Evolutionary conservation across 768 basidiomycete species (phyloP).

Genomic region (Sistotremastrum suecicum): DNA sequence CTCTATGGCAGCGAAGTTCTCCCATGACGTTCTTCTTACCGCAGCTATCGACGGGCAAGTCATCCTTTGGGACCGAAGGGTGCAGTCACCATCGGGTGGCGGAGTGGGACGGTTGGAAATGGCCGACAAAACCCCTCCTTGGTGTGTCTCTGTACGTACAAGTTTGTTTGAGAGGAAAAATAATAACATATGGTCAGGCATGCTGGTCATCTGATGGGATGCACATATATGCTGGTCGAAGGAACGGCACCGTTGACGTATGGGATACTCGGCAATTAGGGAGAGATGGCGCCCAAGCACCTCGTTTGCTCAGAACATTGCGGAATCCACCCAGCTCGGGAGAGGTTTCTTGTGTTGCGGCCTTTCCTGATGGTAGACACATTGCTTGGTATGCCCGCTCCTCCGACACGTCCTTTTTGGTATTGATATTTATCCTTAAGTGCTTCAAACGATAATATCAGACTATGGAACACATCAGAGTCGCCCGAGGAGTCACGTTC

Average conservation of each 20-base stretch:
- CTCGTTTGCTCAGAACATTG: slow-evolving; percentile 66
- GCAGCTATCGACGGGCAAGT: slow-evolving; percentile 88
- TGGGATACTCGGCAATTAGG: slow-evolving; percentile 89
- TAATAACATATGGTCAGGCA: slow-evolving; percentile 37
- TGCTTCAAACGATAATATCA: slow-evolving; percentile 85
- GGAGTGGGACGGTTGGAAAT: slow-evolving; percentile 81
- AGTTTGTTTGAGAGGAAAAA: slow-evolving; percentile 5
- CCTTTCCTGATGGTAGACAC: slow-evolving; percentile 86
- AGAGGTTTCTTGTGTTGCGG: slow-evolving; percentile 79
- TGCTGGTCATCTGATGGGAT: slow-evolving; percentile 86
- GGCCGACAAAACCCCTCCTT: slow-evolving; percentile 86
- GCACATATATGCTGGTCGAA: slow-evolving; percentile 80
- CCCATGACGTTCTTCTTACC: slow-evolving; percentile 75
- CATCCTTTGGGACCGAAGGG: slow-evolving; percentile 80
- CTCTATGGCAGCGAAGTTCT: slow-evolving; percentile 45
- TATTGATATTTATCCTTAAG: slow-evolving; percentile 22
- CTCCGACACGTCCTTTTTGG: not conserved
- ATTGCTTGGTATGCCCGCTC: slow-evolving; percentile 60
- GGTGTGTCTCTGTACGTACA: slow-evolving; percentile 78
- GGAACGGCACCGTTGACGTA: slow-evolving; percentile 82
- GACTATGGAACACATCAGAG: slow-evolving; percentile 85
- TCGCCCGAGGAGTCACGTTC: slow-evolving; percentile 42
- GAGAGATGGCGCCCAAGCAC: slow-evolving; percentile 44
- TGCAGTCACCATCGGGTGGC: slow-evolving; percentile 34
- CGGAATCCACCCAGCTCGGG: slow-evolving; percentile 82